phyloP scores from a whole-genome alignment of 129 eudicot species.

The Arctium lappa region DNA sequence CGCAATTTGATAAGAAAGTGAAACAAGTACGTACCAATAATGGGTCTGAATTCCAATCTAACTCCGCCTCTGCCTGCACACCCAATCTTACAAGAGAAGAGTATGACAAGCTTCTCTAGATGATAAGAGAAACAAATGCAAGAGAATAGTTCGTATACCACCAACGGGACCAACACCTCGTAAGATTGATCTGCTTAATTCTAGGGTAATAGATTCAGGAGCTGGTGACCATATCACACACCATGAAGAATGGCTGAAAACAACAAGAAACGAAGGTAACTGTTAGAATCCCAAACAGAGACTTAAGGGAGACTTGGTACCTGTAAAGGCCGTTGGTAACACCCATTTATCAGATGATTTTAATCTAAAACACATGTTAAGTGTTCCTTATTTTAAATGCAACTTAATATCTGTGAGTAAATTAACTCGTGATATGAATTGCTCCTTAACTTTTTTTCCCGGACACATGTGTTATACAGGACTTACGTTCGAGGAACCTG shows the following conservation, averaged over 20 bases:
- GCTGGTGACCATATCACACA: background rate
- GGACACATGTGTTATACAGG: no score
- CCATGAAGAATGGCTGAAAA: background rate
- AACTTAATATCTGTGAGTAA: background rate
- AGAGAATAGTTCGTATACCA: background rate
- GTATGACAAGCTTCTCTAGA: background rate
- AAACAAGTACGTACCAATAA: no score
- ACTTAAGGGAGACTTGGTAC: background rate
- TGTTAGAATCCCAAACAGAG: background rate
- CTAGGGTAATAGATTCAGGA: background rate
- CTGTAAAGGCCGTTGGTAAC: background rate
- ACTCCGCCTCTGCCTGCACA: no score
- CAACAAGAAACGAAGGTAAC: background rate
- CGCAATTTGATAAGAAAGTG: no score
- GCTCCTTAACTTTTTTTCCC: background rate
- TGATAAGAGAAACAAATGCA: background rate
- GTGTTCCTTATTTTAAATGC: background rate
- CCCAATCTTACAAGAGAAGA: background rate
- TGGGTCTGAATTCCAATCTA: no score
- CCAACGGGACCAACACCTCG: background rate
- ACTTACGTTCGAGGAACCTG: no score
- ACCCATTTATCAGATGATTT: background rate
- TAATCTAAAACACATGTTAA: background rate
- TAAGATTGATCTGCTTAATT: background rate
- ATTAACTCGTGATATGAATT: background rate